Percentiles rank a stretch among this genome's conserved stretches.
phyloP scores from a whole-genome alignment of 1,284 basidiomycete species.

The Leccinum ponderosum region DNA sequence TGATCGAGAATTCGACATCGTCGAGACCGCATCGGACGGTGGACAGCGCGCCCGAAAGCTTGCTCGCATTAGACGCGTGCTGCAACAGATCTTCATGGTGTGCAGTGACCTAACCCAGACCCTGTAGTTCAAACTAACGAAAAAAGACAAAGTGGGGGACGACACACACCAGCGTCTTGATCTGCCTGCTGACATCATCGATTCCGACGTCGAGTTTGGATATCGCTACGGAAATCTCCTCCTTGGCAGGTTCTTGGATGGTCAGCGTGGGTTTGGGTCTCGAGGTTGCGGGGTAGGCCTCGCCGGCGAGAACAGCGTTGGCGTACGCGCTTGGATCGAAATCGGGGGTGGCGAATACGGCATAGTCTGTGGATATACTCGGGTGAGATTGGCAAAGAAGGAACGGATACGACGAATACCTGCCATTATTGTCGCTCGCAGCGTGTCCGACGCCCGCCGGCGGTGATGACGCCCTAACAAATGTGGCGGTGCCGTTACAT shows the following conservation, averaged over 20 bases:
- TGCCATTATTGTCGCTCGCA: conserved; percentile 24
- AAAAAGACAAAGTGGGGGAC: background rate
- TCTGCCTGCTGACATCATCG: conserved; percentile 87
- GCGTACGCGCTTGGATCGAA: conserved; percentile 91
- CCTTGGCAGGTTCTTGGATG: conserved; percentile 64
- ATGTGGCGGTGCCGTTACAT: conserved; percentile 25
- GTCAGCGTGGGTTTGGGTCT: conserved; percentile 36
- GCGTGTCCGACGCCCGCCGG: background rate
- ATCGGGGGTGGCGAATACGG: conserved; percentile 63
- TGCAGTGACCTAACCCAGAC: conserved; percentile 51
- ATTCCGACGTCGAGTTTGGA: conserved; percentile 82
- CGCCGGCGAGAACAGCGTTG: conserved; percentile 81
- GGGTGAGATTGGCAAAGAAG: background rate
- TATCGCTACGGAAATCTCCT: conserved; percentile 85
- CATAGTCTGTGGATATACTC: conserved; percentile 48
- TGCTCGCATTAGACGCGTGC: conserved; percentile 66
- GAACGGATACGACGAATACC: conserved; percentile 14
- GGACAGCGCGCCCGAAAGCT: conserved; percentile 62
- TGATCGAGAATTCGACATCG: conserved; percentile 69
- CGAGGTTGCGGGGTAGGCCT: conserved; percentile 55
- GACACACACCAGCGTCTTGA: conserved; percentile 72
- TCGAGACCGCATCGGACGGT: conserved; percentile 65
- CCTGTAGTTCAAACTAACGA: background rate
- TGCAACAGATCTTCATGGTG: conserved; percentile 76
- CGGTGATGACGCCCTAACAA: background rate